Base-by-base conservation (phyloP, 495 filamentous ascomycete species). In the Penicillium paradoxum region DNA sequence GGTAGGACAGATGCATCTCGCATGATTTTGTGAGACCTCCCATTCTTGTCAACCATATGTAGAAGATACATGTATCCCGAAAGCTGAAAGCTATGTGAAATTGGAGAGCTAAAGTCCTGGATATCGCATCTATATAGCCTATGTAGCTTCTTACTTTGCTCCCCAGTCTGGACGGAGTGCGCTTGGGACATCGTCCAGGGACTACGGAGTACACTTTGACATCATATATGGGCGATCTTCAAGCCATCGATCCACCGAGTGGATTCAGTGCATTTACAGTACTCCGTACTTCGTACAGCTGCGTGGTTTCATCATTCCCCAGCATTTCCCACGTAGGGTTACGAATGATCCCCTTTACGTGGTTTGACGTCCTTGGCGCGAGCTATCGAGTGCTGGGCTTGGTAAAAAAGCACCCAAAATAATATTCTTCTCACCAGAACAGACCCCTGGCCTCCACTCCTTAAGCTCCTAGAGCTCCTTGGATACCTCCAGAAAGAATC, bases 1-100 rank as follows among this genome's bases (percentile, higher is more conserved):
- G n/a, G n/a, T n/a, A 54, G 53, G 55, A 46, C 45, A 25, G 37
- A 50, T 55, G 34, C 34, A 56, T 48, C 42, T 30, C 34, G 36
- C 45, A 55, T 56, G 49, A 42, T 30, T 42, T 50, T 46, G 53
- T 45, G 22, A 55, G 55, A 54, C 47, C 55, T 59, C 46, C 15
- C 9, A 33, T 32, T 5, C 13, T 32, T 52, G 36, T 14, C 21
- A 19, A 19, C 9, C 29, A 1, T 19, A 13, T 19, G 38, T 40
- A 40, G 19, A 45, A 45, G 24, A 17, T 9, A 3, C 25, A 7
- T 32, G n/a, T 3, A 29, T 47, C 44, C 19, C 22, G n/a, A n/a
- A n/a, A n/a, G n/a, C n/a, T n/a, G n/a, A n/a, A n/a, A n/a, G n/a
- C n/a, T n/a, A n/a, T n/a, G n/a, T n/a, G n/a, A n/a, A n/a, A n/a